These are phyloP conservation scores for Sarocladiaceae sp. DNA, from an alignment of 2,329 filamentous ascomycete species.

Conservation along the genomic window DNA sequence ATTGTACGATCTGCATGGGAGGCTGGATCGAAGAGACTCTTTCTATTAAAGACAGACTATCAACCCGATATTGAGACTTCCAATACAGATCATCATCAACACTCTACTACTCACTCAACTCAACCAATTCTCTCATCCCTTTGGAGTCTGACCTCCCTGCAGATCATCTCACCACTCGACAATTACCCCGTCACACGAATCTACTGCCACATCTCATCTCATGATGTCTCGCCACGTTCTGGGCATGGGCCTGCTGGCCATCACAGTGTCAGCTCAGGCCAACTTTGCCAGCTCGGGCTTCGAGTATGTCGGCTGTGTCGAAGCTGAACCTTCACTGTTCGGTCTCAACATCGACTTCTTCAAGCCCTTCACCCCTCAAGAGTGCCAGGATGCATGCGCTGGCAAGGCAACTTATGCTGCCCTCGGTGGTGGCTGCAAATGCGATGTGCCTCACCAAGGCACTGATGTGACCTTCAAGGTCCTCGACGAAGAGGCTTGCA, in stretches of 20 bases:
- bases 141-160: no score
- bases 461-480: slow-evolving; percentile 11
- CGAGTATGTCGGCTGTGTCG: slow-evolving; percentile 25
- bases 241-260: slow-evolving; percentile 19
- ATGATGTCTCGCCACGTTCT: slow-evolving; percentile 8
- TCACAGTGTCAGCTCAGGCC: slow-evolving; percentile 17
- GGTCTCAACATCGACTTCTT: slow-evolving; percentile 13
- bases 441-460: slow-evolving; percentile 13
- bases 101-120: neutral
- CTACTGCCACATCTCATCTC: neutral
- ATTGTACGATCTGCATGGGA: neutral
- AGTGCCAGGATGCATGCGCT: slow-evolving; percentile 18
- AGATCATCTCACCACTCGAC: no score
- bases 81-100: slow-evolving; percentile 1
- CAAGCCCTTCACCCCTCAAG: slow-evolving; percentile 14
- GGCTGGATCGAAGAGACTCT: neutral
- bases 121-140: neutral
- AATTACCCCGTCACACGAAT: no score
- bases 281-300: slow-evolving; percentile 15
- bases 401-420: slow-evolving; percentile 18
- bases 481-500: slow-evolving; percentile 19
- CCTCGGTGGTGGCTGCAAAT: slow-evolving; percentile 20
- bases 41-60: slow-evolving; percentile 4
- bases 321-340: slow-evolving; percentile 16
- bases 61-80: neutral